Evolutionary conservation across 805 yeast genomes (phyloP), one percentile per base, ranked within the genome.

Genomic region (Lipomyces orientalis): DNA sequence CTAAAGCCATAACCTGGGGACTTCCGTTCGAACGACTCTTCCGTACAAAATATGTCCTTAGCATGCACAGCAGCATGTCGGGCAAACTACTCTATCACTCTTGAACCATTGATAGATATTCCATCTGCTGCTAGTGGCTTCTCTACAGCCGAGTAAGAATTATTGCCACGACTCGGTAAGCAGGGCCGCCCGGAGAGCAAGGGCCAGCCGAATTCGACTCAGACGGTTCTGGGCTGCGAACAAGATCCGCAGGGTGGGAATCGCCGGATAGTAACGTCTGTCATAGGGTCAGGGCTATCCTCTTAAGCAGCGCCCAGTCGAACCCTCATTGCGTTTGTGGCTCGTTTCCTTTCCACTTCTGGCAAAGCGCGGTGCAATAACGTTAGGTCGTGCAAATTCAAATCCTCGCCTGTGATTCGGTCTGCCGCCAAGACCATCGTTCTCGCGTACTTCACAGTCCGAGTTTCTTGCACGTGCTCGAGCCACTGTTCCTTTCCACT

Each of bases 201-300:
- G 29, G 29, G 29, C 60, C 60, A 3, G 29, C 60, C 60, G 54
- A 33, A 2, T 33, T 46, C 60, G 57, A 29, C 61, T n/a, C 29
- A 4, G 25, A 7, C n/a, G n/a, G 16, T 14, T 14, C 39, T 1
- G 16, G 6, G 7, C 12, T 34, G 55, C 58, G 58, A 19, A 19
- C 16, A 39, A 31, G 51, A 37, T 10, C 43, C 49, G 62, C 52
- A 37, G 62, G 46, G 69, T 55, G 70, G 70, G 67, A 64, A 58
- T 57, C 49, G 60, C 62, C 62, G 16, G 56, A 29, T 54, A 60
- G 70, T 64, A 66, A 66, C 70, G 70, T 66, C 43, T 43, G 37
- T 7, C 67, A 60, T 60, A 55, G 64, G 70, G 54, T 66, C 58
- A 66, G 70, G 70, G 70, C 43, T 52, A 49, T 60, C 61, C 63